Base-by-base conservation (phyloP, 1,284 basidiomycete genomes). In the Pisolithus thermaeus region DNA sequence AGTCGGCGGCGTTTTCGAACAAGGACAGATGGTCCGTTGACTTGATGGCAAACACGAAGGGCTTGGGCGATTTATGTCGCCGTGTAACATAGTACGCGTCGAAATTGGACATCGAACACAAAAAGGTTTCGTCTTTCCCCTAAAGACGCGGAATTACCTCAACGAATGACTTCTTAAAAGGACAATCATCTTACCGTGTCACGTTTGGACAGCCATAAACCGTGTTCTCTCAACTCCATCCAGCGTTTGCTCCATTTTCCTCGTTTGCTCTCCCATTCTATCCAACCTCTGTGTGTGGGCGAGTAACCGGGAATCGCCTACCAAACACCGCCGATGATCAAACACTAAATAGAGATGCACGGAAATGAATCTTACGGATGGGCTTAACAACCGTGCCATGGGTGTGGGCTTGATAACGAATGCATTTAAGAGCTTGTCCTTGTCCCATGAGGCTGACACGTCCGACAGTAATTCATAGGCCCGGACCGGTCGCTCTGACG, bases 201-300 rank as follows among this genome's bases (percentile, higher is more conserved):
- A 25, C 89, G 85, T 71, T 95, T 96, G 27, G 88, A 85, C 32
- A 94, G 64, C 77, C 84, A 95, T 46, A 96, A 67, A 52, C 83
- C 81, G 56, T 93, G 90, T 61, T 93, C 90, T 40, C 87, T 79
- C 27, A 95, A 78, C 62, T 87, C 83, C 61, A 96, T 74, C 81
- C 84, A 94, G 27, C 91, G 80, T 69, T 94, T 96, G 53, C 75
- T 84, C 93, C 93, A 97, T 69, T 95, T 95, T 38, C 92, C 92
- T 53, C 85, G 82, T 70, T 92, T 94, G 49, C 75, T 76, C 72
- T 95, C 90, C 76, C 84, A 87, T 66, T 94, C 88, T 16, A 95
- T 80, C 65, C 84, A 92, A 5, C 84, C 84, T 41, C 81, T 77
- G 62, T 79, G 74, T 22, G 73, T 78, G 5, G 91, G 91, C 3